A percentile compares a stretch with the other conserved stretches of the same genome.
Evolutionary conservation across 306 rosid species (phyloP).

Genomic region (Sesbania bispinosa): DNA sequence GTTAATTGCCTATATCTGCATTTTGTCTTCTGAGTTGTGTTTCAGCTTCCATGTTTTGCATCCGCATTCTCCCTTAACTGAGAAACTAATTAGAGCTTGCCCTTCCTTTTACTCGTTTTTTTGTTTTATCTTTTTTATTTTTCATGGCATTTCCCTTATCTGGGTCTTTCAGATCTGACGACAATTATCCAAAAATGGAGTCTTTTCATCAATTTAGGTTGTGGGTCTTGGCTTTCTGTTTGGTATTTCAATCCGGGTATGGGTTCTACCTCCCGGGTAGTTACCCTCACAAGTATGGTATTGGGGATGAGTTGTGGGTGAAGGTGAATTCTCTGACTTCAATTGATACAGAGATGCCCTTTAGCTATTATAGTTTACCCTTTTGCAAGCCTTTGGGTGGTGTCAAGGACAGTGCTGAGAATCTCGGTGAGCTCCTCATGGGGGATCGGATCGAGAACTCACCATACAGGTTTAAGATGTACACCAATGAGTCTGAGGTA

Average conservation of each 20-base stretch:
- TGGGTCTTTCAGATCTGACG: slow-evolving; percentile 73
- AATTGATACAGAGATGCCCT: slow-evolving; percentile 87
- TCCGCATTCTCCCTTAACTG: slow-evolving; percentile 22
- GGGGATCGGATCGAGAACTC: slow-evolving; percentile 97
- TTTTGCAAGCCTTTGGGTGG: slow-evolving; percentile 75
- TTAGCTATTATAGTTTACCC: slow-evolving; percentile 88
- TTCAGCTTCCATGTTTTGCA: not conserved
- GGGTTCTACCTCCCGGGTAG: slow-evolving; percentile 92
- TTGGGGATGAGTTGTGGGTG: slow-evolving; percentile 58
- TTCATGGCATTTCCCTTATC: slow-evolving; percentile 18
- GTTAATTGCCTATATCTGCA: not conserved
- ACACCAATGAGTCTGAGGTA: slow-evolving; percentile 62
- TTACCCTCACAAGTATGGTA: slow-evolving; percentile 69
- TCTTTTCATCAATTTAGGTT: slow-evolving; percentile 39
- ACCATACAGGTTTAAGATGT: slow-evolving; percentile 75
- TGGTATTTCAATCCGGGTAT: slow-evolving; percentile 51
- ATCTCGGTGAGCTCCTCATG: slow-evolving; percentile 98
- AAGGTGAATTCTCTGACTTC: slow-evolving; percentile 93
- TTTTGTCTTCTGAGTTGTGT: not conserved
- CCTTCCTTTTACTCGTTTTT: not conserved
- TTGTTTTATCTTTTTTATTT: too few relatives aligned
- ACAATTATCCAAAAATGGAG: slow-evolving; percentile 48
- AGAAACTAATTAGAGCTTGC: not conserved
- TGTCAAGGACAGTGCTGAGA: slow-evolving; percentile 90
- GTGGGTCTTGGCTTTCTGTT: slow-evolving; percentile 50